A percentile compares a stretch with the other conserved stretches of the same genome.
Evolutionary conservation across 768 basidiomycete species (phyloP).

Genomic region (Boletus vermiculosoides): DNA sequence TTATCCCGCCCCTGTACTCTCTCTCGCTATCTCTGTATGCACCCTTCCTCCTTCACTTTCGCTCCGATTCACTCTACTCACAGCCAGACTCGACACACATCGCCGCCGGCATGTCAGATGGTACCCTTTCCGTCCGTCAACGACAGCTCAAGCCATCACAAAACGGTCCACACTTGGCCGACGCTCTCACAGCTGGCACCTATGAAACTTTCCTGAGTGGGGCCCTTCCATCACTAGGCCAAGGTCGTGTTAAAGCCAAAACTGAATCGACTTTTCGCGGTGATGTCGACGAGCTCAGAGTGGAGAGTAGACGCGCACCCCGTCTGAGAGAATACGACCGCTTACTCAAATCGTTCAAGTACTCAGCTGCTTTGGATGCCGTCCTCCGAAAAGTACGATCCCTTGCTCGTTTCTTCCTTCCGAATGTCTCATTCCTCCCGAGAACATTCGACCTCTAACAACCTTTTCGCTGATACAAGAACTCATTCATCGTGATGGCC

Average conservation of each 20-base stretch:
- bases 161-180: constrained; percentile 37
- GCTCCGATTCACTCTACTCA: constrained; percentile 7
- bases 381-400: constrained; percentile 74
- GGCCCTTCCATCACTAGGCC: constrained; percentile 53
- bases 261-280: constrained; percentile 49
- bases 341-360: constrained; percentile 88
- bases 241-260: constrained; percentile 50
- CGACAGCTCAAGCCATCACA: constrained; percentile 78
- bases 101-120: constrained; percentile 96
- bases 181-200: constrained; percentile 49
- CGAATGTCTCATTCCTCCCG: constrained; percentile 1
- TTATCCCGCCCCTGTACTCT: constrained; percentile 90
- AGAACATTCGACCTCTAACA: constrained; percentile 83
- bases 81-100: constrained; percentile 97
- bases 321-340: constrained; percentile 86
- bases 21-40: constrained; percentile 82
- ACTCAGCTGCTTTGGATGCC: constrained; percentile 90
- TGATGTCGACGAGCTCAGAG: constrained; percentile 72
- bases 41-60: neutral
- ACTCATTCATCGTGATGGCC: constrained; percentile 86
- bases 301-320: constrained; percentile 69
- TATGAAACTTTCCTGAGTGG: constrained; percentile 69
- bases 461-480: constrained; percentile 92
- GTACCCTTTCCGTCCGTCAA: constrained; percentile 94
- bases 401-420: neutral